These are phyloP conservation scores for Paraleonurus japonicus DNA, from an alignment of 257 asterid genomes.

Conservation along the genomic window DNA sequence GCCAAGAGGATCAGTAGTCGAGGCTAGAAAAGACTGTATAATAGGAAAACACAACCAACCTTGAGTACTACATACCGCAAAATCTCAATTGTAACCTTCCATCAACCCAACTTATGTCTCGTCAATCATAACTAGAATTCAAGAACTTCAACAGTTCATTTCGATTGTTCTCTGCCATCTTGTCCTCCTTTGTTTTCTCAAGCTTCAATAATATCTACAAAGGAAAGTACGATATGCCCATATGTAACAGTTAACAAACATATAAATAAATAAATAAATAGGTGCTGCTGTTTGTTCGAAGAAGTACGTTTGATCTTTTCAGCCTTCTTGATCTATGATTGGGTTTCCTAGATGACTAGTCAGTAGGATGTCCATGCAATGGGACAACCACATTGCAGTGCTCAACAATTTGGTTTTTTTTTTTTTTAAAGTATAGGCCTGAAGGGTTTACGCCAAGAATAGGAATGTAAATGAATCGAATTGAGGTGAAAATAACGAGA, in stretches of 20 bases:
- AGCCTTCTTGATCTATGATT: neutral
- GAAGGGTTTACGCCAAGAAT: neutral
- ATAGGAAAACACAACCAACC: conserved; percentile 1
- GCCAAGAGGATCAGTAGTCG: conserved; percentile 2
- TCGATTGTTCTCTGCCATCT: conserved; percentile 83
- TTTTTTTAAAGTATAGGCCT: neutral
- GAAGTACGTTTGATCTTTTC: neutral
- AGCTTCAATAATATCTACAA: conserved; percentile 80
- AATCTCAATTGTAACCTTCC: conserved; percentile 2
- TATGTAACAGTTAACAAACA: conserved; percentile 2
- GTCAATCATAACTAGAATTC: conserved; percentile 96
- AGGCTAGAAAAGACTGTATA: conserved; percentile 1
- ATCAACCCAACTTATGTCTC: conserved; percentile 18
- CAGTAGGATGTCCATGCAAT: neutral
- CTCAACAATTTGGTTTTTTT: neutral
- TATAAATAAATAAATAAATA: neutral
- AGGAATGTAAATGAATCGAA: neutral
- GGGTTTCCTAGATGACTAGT: neutral
- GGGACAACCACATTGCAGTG: neutral
- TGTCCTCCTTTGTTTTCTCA: conserved; percentile 96
- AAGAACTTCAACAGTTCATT: conserved; percentile 84
- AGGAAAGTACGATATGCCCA: conserved; percentile 3
- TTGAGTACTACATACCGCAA: neutral
- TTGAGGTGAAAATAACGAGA: neutral
- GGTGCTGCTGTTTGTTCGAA: neutral